Base-by-base conservation (phyloP, 2,329 filamentous ascomycete genomes). In the Orbilia ellipsospora region DNA sequence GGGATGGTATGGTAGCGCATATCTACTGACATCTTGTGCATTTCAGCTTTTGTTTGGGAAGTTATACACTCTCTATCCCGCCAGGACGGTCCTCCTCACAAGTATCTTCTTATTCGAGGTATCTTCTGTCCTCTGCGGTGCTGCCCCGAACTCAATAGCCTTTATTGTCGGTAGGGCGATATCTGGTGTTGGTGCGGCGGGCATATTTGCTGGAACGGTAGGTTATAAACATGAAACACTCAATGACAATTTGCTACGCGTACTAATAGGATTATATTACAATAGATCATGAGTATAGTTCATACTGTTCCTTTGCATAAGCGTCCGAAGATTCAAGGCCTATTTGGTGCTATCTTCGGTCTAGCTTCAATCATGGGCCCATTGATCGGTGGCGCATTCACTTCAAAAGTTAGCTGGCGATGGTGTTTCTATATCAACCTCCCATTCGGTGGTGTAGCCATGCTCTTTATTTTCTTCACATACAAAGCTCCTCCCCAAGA, bases 401-500 rank as follows among this genome's bases (percentile, higher is more conserved):
- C 85, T 0, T 83, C 86, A 18, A 81, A 84, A 18, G 81, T 82
- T 1, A 84, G 84, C 6, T 83, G 82, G 82, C 78, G 83, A 4
- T 84, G 87, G 87, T 88, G 87, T 78, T 88, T 88, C 78, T 88
- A 86, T 79, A 85, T 88, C 79, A 88, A 88, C 76, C 83, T 88
- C n/a, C 87, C 87, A 7, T 83, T 88, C 60, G 87, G 87, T 13
- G 85, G 82, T 23, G 81, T 85, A 15, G 84, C 85, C 2, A 81
- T 85, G n/a, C 5, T 84, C 10, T 84, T 85, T 61, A 83, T 88
- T 64, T 80, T 84, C 45, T 81, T 87, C 64, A 84, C 85, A 78
- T 84, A 87, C 75, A 82, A 84, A 13, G 83, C 77, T 5, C 65
- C 78, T 3, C 78, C 79, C 50, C 80, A 80, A 31, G 77, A 79